A percentile compares a stretch with the other conserved stretches of the same genome.
These are phyloP conservation scores for Venturia nashicola DNA, from an alignment of 2,329 filamentous ascomycete species.

Conservation along the genomic window DNA sequence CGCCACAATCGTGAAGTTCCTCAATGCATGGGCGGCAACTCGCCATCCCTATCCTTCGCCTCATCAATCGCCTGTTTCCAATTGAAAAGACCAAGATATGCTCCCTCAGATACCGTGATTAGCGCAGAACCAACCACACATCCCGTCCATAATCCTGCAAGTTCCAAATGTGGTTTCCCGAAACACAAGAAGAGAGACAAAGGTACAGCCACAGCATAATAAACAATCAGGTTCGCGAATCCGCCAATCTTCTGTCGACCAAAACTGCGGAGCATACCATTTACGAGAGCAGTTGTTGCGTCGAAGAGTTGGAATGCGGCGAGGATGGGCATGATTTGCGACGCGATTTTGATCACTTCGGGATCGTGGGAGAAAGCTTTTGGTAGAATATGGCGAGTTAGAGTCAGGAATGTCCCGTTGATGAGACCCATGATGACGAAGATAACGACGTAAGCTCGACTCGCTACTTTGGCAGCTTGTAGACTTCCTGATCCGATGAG, in stretches of 20 bases:
- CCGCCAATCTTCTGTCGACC: conserved; percentile 27
- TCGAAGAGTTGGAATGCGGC: conserved; percentile 28
- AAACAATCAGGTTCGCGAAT: conserved; percentile 25
- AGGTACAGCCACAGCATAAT: conserved; percentile 26
- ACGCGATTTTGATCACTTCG: conserved; percentile 22
- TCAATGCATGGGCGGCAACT: neutral
- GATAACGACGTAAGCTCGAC: conserved; percentile 20
- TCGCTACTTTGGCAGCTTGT: conserved; percentile 21
- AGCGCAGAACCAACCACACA: conserved; percentile 21
- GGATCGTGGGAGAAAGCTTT: conserved; percentile 23
- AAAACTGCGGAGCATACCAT: conserved; percentile 24
- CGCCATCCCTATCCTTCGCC: conserved; percentile 18
- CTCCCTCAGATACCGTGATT: conserved; percentile 22
- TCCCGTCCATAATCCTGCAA: conserved; percentile 25
- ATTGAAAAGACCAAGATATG: conserved; percentile 19
- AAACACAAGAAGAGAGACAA: conserved; percentile 25
- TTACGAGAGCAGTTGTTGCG: conserved; percentile 23
- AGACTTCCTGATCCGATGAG: conserved; percentile 26
- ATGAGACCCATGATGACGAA: conserved; percentile 24
- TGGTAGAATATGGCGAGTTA: conserved; percentile 20
- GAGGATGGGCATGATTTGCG: conserved; percentile 22
- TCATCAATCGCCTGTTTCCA: conserved; percentile 22
- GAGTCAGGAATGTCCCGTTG: conserved; percentile 21
- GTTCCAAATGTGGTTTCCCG: conserved; percentile 20
- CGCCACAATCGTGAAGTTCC: neutral